Percentiles rank a stretch among this genome's conserved stretches.
These are phyloP conservation scores for Saccharomyces hybrid DNA, from an alignment of 1,139 yeast species.

Conservation along the genomic window DNA sequence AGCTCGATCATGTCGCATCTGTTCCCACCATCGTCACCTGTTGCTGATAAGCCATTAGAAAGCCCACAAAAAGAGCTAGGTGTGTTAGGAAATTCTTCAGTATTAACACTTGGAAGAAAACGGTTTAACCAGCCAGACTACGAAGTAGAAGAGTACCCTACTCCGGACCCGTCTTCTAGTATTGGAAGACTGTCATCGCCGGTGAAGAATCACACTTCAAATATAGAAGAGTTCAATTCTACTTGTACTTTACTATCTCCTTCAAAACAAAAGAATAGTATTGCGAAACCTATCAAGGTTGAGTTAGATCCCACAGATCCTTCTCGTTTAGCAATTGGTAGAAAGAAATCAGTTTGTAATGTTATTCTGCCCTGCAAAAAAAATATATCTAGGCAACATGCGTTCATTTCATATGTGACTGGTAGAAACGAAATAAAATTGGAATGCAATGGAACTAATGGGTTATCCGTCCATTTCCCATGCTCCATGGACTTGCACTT, in stretches of 20 bases:
- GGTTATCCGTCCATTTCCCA: conserved; percentile 30
- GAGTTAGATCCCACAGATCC: conserved; percentile 16
- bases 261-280: not conserved
- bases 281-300: conserved; percentile 8
- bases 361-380: conserved; percentile 26
- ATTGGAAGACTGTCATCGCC: conserved; percentile 42
- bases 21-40: conserved; percentile 10
- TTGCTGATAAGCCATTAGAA: not conserved
- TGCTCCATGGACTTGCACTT: conserved; percentile 20
- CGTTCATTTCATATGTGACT: conserved; percentile 27
- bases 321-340: conserved; percentile 24
- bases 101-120: conserved; percentile 1
- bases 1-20: conserved; percentile 2
- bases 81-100: not conserved
- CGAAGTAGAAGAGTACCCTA: conserved; percentile 32
- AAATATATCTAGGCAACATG: conserved; percentile 31
- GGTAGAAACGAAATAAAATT: conserved; percentile 27
- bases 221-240: conserved; percentile 16
- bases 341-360: conserved; percentile 27
- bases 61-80: not conserved
- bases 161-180: conserved; percentile 52
- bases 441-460: conserved; percentile 35
- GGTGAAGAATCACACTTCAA: not conserved
- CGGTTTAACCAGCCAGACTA: not conserved
- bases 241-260: conserved; percentile 7